A percentile compares a stretch with the other conserved stretches of the same genome.
Conservation (phyloP, 2,329 filamentous ascomycete species). For the Madurella mycetomatis region DNA sequence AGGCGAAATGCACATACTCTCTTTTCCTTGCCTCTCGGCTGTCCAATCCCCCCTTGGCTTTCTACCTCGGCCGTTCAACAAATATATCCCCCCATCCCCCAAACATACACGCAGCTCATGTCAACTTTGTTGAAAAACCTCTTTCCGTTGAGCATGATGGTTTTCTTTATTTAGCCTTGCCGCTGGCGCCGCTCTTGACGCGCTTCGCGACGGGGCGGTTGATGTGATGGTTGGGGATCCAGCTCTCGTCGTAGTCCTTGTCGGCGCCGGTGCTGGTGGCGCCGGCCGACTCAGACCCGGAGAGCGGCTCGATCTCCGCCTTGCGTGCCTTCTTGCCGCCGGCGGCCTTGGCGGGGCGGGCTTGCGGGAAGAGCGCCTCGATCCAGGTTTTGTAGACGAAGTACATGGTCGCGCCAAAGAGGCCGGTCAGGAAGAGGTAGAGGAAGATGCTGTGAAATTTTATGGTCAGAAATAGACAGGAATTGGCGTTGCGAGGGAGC, state of each 20-base stretch:
- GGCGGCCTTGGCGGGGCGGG: constrained; percentile 55
- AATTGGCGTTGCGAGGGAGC: no score
- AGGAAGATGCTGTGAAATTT: constrained; percentile 79
- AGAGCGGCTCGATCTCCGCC: constrained; percentile 55
- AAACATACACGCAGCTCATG: not conserved
- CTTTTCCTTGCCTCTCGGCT: no score
- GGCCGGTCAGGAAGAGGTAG: constrained; percentile 80
- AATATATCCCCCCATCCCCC: no score
- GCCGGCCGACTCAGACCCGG: constrained; percentile 66
- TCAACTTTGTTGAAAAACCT: not conserved
- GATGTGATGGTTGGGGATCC: constrained; percentile 88
- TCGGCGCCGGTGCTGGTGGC: constrained; percentile 59
- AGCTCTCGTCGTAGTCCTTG: constrained; percentile 83
- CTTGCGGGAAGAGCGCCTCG: constrained; percentile 89
- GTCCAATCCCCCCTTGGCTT: no score
- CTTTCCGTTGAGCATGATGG: not conserved
- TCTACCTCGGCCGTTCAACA: no score
- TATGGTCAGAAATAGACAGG: constrained; percentile 4
- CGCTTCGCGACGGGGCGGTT: constrained; percentile 73
- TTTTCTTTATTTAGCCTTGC: constrained; percentile 29
- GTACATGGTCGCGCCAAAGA: constrained; percentile 77
- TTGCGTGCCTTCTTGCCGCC: constrained; percentile 63
- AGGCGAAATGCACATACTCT: not conserved
- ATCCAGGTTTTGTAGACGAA: constrained; percentile 99
- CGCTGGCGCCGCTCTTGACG: constrained; percentile 54